Conservation (phyloP, 805 yeast species). For the Metschnikowia anglica region DNA sequence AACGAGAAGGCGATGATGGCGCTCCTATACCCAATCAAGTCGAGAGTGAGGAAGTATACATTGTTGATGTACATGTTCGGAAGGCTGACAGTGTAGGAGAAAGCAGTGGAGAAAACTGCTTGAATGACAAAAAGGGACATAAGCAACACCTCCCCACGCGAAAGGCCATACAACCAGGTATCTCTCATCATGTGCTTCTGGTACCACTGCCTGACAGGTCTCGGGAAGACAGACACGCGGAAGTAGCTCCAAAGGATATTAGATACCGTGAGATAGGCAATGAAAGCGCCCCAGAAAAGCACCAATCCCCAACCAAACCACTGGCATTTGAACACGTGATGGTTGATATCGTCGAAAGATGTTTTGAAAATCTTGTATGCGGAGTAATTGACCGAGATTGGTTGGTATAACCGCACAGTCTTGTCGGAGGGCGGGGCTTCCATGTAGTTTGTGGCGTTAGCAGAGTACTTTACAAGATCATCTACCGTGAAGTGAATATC, state of each 20-base stretch:
- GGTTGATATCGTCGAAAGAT: slow-evolving; percentile 20
- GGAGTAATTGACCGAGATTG: slow-evolving; percentile 16
- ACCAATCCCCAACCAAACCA: slow-evolving; percentile 24
- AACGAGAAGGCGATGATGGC: slow-evolving; percentile 20
- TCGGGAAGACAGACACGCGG: slow-evolving; percentile 15
- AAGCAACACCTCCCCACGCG: slow-evolving; percentile 14
- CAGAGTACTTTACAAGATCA: slow-evolving; percentile 12
- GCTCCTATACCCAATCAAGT: slow-evolving; percentile 21
- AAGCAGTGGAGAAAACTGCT: slow-evolving; percentile 15
- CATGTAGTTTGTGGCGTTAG: slow-evolving; percentile 18
- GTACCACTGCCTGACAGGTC: slow-evolving; percentile 7
- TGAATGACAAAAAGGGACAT: slow-evolving; percentile 14
- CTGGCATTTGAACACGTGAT: slow-evolving; percentile 22
- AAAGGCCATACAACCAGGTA: slow-evolving; percentile 10
- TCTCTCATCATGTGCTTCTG: slow-evolving; percentile 14
- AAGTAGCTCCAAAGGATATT: slow-evolving; percentile 14
- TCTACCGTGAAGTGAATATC: slow-evolving; percentile 12
- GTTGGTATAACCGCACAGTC: slow-evolving; percentile 11
- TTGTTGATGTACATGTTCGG: slow-evolving; percentile 19
- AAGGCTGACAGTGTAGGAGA: slow-evolving; percentile 19
- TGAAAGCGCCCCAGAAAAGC: slow-evolving; percentile 17
- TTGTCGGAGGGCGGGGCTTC: slow-evolving; percentile 13
- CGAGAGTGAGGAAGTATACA: slow-evolving; percentile 20
- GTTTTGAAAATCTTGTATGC: slow-evolving; percentile 13
- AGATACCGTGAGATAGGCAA: slow-evolving; percentile 15